Base-by-base conservation (phyloP, 257 asterid genomes). In the Voacanga thouarsii region DNA sequence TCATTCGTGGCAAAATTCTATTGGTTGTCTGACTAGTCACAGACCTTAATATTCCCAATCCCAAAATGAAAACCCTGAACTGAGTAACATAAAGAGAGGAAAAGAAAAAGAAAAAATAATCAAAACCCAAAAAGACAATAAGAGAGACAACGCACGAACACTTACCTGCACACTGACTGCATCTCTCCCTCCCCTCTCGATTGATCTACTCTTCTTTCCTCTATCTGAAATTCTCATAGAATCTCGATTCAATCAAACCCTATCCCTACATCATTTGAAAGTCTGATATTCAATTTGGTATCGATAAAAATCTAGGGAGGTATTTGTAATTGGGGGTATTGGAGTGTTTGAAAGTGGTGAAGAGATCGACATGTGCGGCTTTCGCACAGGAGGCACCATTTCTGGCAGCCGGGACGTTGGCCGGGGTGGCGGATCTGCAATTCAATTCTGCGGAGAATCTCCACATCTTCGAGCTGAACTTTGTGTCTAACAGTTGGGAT, bases 371-470 rank as follows among this genome's bases (percentile, higher is more conserved):
- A 63, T 85, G 97, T 88, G 87, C 92, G 84, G 97, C 97, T 82
- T 91, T 95, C 85, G 80, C 98, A 61, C 97, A 98, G 81, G 98
- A 89, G 15, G 93, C 90, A 43, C 85, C 90, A 65, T 93, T 90
- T 88, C 72, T 95, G 90, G 98, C 98, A 8, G 96, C 98, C 63
- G 99, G 98, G 66, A 95, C 99, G 87, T 93, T 93, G 99, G 98
- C 99, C 0, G 99, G 99, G 72, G 99, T 98, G 75, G 99, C 93
- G 83, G 99, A 95, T 93, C 89, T 93, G 86, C 92, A 90, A 68
- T 95, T 95, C 87, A 95, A 98, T 79, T 95, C 99, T 23, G 87
- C 96, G 15, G 98, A 98, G 16, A 95, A 93, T 87, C 90, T 95
- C 67, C 98, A 95, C 80, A 84, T 95, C 43, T 95, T 91, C 83